Base-by-base conservation (phyloP, 1,284 basidiomycete genomes). In the Trichosporon ovoides region DNA sequence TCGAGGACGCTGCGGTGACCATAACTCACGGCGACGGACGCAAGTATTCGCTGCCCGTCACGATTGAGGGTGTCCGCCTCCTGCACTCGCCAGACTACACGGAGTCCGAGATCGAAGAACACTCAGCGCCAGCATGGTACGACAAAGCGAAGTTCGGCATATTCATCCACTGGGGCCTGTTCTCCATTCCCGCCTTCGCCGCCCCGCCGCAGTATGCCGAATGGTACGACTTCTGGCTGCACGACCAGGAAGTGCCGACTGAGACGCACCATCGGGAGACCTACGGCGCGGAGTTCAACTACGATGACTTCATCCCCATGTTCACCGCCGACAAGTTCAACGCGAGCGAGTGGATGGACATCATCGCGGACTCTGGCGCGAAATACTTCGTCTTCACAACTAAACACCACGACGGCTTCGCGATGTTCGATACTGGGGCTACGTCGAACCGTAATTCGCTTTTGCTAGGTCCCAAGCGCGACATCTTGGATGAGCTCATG, bases 331-430 rank as follows among this genome's bases (percentile, higher is more conserved):
- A 74, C 1, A 78, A 80, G 53, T 85, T 82, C 73, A 80, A 84
- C 51, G 79, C 84, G 2, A 80, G 78, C 35, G 74, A 75, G 40
- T 85, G 83, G 83, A 64, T 84, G 0, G 79, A 84, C 60, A 61
- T 85, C 11, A 80, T 85, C 53, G 80, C 80, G 31, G 75, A 76
- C 24, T 81, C 83, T 0, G 84, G 84, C 1, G 84, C 84, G 1
- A 83, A 82, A 62, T 85, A 85, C 61, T 84, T 85, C 64, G 83
- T 85, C 16, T 73, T 83, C 35, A 82, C 83, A n/a, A 81, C 83
- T 6, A 75, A 75, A 63, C 75, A 77, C 46, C 75, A 77, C 55
- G 75, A 77, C 49, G 75, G 75, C 7, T 84, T 80, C 60, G 75
- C 77, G 5, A 67, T 85, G 22, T 85, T 84, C 55, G 81, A 85